Percentiles rank a stretch among this genome's conserved stretches.
Conservation (phyloP, 2,329 filamentous ascomycete genomes). For the Hymenoscyphus repandus region DNA sequence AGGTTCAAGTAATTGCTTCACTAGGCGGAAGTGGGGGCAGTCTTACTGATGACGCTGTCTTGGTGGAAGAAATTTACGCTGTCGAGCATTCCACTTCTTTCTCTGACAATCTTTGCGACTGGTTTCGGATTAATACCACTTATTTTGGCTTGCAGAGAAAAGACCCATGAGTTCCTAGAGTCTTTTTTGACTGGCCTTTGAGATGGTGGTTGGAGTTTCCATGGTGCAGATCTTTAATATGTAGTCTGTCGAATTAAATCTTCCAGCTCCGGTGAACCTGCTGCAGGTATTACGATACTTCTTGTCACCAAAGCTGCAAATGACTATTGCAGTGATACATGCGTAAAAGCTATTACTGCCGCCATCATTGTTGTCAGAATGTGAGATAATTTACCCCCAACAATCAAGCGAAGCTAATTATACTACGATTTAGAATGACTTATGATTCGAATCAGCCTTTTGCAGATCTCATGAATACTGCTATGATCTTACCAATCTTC, state of each 20-base stretch:
- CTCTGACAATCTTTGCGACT: slow-evolving; percentile 45
- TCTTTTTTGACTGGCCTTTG: slow-evolving; percentile 42
- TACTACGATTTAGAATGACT: slow-evolving; percentile 1
- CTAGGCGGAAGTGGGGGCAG: slow-evolving; percentile 40
- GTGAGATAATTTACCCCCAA: slow-evolving; percentile 23
- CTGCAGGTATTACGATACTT: slow-evolving; percentile 41
- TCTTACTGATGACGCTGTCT: slow-evolving; percentile 43
- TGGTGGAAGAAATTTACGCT: slow-evolving; percentile 47
- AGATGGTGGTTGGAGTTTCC: slow-evolving; percentile 46
- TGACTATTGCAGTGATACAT: slow-evolving; percentile 42
- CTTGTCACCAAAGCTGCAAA: slow-evolving; percentile 44
- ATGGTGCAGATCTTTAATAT: slow-evolving; percentile 45
- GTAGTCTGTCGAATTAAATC: slow-evolving; percentile 40
- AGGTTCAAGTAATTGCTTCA: slow-evolving; percentile 39
- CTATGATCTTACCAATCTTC: slow-evolving; percentile 42
- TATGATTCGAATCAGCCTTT: slow-evolving; percentile 27
- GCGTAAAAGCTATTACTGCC: slow-evolving; percentile 42
- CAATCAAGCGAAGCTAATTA: not conserved
- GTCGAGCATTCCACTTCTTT: slow-evolving; percentile 42
- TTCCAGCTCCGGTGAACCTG: slow-evolving; percentile 22
- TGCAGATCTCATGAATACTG: slow-evolving; percentile 40
- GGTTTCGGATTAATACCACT: slow-evolving; percentile 47
- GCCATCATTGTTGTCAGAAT: slow-evolving; percentile 47
- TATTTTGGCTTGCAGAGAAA: slow-evolving; percentile 36
- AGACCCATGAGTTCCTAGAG: slow-evolving; percentile 38